Evolutionary conservation across 148 eudicot species (phyloP).

Genomic region (Simmondsia chinensis): DNA sequence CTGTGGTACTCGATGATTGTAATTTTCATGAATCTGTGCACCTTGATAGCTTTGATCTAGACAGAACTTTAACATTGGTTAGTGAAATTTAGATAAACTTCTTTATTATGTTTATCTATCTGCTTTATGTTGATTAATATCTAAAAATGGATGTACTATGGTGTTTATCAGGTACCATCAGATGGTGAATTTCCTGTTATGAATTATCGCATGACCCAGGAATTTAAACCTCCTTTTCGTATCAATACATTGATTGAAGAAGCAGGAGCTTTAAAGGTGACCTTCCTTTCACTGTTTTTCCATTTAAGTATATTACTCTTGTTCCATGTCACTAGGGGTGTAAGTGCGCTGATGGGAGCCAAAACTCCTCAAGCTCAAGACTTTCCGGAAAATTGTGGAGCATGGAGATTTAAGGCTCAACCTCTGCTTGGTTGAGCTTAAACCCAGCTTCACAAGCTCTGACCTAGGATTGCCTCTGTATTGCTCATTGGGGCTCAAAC

Average conservation of each 20-base stretch:
- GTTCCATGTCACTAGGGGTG: no score
- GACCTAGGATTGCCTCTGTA: no score
- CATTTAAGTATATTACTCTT: background rate
- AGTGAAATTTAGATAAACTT: constrained; percentile 19
- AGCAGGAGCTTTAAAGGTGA: constrained; percentile 86
- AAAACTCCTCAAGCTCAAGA: no score
- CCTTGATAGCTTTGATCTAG: constrained; percentile 85
- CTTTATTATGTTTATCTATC: background rate
- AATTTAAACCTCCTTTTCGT: constrained; percentile 89
- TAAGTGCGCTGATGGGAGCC: no score
- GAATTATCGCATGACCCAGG: constrained; percentile 98
- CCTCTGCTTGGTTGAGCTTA: no score
- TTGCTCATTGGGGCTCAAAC: no score
- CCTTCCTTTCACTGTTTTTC: background rate
- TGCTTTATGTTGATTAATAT: no score
- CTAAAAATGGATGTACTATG: no score
- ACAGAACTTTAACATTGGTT: constrained; percentile 74
- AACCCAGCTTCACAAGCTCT: no score
- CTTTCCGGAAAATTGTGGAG: no score
- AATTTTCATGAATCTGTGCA: constrained; percentile 96
- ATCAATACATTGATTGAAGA: constrained; percentile 77
- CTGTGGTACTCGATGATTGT: constrained; percentile 87
- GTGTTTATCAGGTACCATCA: constrained; percentile 64
- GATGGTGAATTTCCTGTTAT: constrained; percentile 98
- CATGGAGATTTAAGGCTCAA: no score